Percentiles rank a stretch among this genome's conserved stretches.
These are phyloP conservation scores for Aspergillus sp. DNA, from an alignment of 2,329 filamentous ascomycete genomes.

Conservation along the genomic window DNA sequence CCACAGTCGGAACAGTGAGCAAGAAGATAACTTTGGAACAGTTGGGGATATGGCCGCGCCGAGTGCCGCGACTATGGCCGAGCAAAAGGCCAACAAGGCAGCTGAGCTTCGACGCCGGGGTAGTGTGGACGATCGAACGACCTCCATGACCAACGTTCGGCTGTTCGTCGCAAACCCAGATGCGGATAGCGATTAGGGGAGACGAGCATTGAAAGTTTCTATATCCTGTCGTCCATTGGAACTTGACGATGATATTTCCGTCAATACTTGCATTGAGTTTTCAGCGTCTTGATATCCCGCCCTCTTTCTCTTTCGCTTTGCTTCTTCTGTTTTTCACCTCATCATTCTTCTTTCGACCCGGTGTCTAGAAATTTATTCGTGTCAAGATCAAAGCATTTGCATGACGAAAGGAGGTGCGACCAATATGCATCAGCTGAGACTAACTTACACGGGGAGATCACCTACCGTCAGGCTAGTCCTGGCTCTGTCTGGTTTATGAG, in stretches of 20 bases:
- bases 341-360: background rate
- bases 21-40: conserved; percentile 56
- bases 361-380: background rate
- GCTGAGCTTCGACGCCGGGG: conserved; percentile 48
- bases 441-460: background rate
- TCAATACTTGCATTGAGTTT: background rate
- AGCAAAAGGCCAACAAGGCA: conserved; percentile 41
- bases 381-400: background rate
- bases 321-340: background rate
- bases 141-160: conserved; percentile 47
- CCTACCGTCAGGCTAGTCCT: background rate
- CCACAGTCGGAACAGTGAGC: conserved; percentile 36
- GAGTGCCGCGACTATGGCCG: conserved; percentile 38
- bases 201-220: background rate
- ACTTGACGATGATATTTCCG: background rate
- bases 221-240: background rate
- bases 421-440: background rate
- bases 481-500: background rate
- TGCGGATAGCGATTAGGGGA: conserved; percentile 36
- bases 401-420: background rate
- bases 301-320: background rate
- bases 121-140: conserved; percentile 50
- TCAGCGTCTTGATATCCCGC: conserved; percentile 9
- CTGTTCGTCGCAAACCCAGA: conserved; percentile 51
- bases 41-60: conserved; percentile 52